Evolutionary conservation across 2,329 filamentous ascomycete species (phyloP).

Genomic region (Epichloe scottii): DNA sequence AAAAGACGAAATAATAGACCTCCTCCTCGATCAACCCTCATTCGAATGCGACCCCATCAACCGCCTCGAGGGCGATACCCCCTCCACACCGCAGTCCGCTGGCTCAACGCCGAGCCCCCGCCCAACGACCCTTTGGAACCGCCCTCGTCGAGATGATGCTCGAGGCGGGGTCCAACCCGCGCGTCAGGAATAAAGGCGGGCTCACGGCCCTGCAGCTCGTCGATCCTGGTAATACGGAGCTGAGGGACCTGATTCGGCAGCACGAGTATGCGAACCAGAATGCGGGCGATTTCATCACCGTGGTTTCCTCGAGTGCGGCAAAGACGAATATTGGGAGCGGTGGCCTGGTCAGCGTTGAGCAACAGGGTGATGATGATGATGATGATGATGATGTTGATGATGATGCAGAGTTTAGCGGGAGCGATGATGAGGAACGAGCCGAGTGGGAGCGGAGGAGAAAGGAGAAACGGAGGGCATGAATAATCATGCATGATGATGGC

Average conservation of each 20-base stretch:
- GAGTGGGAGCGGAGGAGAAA: slow-evolving; percentile 44
- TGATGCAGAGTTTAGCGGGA: slow-evolving; percentile 50
- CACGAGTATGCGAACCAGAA: slow-evolving; percentile 55
- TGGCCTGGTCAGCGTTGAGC: neutral
- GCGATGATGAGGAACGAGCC: slow-evolving; percentile 50
- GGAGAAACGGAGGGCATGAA: slow-evolving; percentile 21
- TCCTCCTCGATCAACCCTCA: slow-evolving; percentile 69
- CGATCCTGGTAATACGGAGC: slow-evolving; percentile 53
- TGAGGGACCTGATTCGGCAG: slow-evolving; percentile 52
- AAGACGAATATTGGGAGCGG: slow-evolving; percentile 10
- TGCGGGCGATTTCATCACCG: slow-evolving; percentile 42
- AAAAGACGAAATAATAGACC: slow-evolving; percentile 64
- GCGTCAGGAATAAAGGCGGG: slow-evolving; percentile 56
- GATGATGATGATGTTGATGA: slow-evolving; percentile 28
- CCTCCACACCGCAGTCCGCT: slow-evolving; percentile 66
- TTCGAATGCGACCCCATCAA: slow-evolving; percentile 75
- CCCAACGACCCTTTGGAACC: slow-evolving; percentile 51
- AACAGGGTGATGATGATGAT: neutral
- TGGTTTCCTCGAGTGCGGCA: slow-evolving; percentile 7
- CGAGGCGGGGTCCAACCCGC: slow-evolving; percentile 56
- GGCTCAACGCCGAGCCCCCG: slow-evolving; percentile 55
- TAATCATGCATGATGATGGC: neutral
- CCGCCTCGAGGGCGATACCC: slow-evolving; percentile 61
- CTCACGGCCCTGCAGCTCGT: slow-evolving; percentile 60
- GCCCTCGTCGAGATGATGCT: slow-evolving; percentile 68